Percentiles rank a stretch among this genome's conserved stretches.
phyloP scores from a whole-genome alignment of 208 protist genomes.

The Wallacemonas collosoma region DNA sequence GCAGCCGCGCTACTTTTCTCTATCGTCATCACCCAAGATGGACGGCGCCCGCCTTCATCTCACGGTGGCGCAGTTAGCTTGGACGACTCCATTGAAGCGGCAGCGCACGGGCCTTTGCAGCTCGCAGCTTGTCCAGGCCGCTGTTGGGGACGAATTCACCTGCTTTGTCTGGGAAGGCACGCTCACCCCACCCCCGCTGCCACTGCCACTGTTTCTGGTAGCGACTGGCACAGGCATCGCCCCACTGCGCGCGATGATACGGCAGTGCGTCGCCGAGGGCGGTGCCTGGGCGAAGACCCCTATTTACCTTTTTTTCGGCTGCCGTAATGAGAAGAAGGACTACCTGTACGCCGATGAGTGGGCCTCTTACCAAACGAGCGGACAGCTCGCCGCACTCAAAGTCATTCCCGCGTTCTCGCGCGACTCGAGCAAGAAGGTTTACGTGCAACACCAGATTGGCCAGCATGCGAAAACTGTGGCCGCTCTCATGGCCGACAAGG shows the following conservation, averaged over 20 bases:
- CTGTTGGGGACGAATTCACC: slow-evolving; percentile 41
- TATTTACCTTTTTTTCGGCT: slow-evolving; percentile 84
- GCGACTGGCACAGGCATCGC: slow-evolving; percentile 87
- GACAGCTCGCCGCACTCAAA: slow-evolving; percentile 42
- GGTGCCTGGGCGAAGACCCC: slow-evolving; percentile 47
- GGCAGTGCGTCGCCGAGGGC: slow-evolving; percentile 51
- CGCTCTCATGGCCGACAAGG: slow-evolving; percentile 39
- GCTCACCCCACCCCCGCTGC: slow-evolving; percentile 40
- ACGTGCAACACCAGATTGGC: slow-evolving; percentile 88
- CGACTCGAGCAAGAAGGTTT: slow-evolving; percentile 73
- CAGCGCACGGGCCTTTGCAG: slow-evolving; percentile 77
- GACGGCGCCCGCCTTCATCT: slow-evolving; percentile 50
- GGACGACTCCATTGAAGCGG: slow-evolving; percentile 78
- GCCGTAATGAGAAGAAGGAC: slow-evolving; percentile 65
- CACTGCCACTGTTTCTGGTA: slow-evolving; percentile 63
- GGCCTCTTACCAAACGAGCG: slow-evolving; percentile 26
- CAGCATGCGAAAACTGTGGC: slow-evolving; percentile 58
- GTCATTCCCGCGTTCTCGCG: slow-evolving; percentile 86
- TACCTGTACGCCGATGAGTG: slow-evolving; percentile 81
- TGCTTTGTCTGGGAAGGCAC: slow-evolving; percentile 76
- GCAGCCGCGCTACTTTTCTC: slow-evolving; percentile 79
- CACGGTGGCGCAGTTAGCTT: slow-evolving; percentile 73
- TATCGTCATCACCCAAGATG: slow-evolving; percentile 62
- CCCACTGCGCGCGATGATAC: slow-evolving; percentile 69
- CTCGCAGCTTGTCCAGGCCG: slow-evolving; percentile 36